These are phyloP conservation scores for Senecio squalidus DNA, from an alignment of 140 eudicot species.

Conservation along the genomic window DNA sequence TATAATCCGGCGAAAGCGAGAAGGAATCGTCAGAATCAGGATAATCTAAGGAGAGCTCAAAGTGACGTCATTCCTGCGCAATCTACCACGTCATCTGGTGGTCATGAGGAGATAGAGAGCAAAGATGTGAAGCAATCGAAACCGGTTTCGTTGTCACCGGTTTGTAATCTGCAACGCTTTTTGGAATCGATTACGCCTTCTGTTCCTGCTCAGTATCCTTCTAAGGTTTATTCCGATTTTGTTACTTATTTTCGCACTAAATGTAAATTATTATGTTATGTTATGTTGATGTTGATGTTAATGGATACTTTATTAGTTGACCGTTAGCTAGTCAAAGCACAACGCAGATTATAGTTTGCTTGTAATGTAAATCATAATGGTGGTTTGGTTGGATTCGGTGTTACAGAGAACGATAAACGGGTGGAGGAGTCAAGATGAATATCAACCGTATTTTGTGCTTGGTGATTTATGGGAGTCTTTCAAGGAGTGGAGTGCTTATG, in stretches of 20 bases:
- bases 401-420: constrained; percentile 55
- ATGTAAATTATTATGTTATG: too few relatives aligned
- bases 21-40: constrained; percentile 44
- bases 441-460: constrained; percentile 62
- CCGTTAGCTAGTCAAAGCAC: too few relatives aligned
- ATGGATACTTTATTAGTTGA: too few relatives aligned
- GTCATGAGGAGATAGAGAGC: constrained; percentile 20
- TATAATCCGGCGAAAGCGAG: constrained; percentile 70
- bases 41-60: constrained; percentile 43
- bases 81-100: constrained; percentile 22
- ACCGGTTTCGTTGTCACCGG: constrained; percentile 24
- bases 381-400: constrained; percentile 5
- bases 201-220: constrained; percentile 61
- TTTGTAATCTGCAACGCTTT: constrained; percentile 68
- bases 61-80: constrained; percentile 52
- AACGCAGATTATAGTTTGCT: too few relatives aligned
- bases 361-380: too few relatives aligned
- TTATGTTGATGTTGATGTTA: background rate
- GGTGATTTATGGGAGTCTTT: constrained; percentile 93
- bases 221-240: constrained; percentile 50
- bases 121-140: constrained; percentile 21
- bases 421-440: constrained; percentile 52
- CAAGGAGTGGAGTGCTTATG: constrained; percentile 95
- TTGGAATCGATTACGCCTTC: constrained; percentile 64
- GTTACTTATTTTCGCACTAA: background rate